These are phyloP conservation scores for Tuber melanosporum DNA, from an alignment of 495 filamentous ascomycete species.

Conservation along the genomic window DNA sequence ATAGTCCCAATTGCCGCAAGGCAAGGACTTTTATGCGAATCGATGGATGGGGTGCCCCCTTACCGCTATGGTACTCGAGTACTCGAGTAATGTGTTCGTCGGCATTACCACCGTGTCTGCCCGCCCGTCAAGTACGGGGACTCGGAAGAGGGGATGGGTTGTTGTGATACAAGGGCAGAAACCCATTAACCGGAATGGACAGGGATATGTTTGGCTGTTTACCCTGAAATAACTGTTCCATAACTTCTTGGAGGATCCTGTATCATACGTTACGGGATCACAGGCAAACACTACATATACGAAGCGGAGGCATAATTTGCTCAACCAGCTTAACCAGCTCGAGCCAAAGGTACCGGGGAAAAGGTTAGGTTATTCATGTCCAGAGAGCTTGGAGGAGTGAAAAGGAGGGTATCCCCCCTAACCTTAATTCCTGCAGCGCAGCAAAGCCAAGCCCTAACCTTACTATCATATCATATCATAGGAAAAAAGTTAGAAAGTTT, in stretches of 20 bases:
- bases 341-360: background rate
- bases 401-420: background rate
- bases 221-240: no score
- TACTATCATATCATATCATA: background rate
- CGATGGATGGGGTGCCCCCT: background rate
- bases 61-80: background rate
- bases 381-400: background rate
- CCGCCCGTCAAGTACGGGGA: background rate
- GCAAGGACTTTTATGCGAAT: background rate
- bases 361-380: background rate
- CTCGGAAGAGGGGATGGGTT: background rate
- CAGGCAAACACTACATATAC: background rate
- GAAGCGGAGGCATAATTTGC: background rate
- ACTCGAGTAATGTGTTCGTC: background rate
- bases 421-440: background rate
- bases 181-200: no score
- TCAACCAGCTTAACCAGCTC: background rate
- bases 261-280: background rate
- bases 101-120: background rate
- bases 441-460: background rate
- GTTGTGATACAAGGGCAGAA: background rate
- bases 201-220: no score
- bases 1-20: background rate
- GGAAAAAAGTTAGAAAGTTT: background rate
- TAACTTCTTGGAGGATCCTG: no score